phyloP scores from a whole-genome alignment of 83 land plant species.

The Larix sibirica region DNA sequence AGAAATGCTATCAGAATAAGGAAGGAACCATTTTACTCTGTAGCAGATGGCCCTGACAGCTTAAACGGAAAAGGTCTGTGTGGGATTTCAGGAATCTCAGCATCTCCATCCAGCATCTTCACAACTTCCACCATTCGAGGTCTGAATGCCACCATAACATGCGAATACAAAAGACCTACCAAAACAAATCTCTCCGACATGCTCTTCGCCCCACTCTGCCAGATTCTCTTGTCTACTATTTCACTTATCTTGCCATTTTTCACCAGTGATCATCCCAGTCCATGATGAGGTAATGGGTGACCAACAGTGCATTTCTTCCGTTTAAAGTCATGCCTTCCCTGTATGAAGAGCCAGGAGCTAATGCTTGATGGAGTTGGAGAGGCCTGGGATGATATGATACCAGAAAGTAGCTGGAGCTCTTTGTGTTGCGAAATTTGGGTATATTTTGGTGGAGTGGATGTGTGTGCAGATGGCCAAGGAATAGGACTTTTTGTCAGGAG shows the following conservation, averaged over 20 bases:
- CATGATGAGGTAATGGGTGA: neutral
- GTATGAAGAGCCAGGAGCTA: too few species aligned
- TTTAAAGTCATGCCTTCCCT: too few species aligned
- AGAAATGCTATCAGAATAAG: too few species aligned
- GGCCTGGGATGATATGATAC: too few species aligned
- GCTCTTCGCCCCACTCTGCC: neutral
- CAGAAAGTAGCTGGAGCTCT: too few species aligned
- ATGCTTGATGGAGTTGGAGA: too few species aligned
- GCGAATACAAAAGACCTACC: neutral
- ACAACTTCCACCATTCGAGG: neutral
- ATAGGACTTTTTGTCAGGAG: constrained; percentile 35
- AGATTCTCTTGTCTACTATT: neutral
- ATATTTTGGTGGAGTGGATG: too few species aligned
- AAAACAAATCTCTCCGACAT: constrained; percentile 6
- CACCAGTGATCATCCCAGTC: constrained; percentile 3
- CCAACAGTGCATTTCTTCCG: too few species aligned
- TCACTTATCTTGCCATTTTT: neutral
- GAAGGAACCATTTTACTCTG: too few species aligned
- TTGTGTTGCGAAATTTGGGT: too few species aligned
- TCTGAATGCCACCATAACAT: constrained; percentile 13
- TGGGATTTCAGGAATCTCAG: neutral
- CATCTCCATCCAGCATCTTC: constrained; percentile 1
- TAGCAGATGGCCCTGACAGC: too few species aligned
- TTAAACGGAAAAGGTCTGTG: neutral
- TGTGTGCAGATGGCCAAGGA: constrained; percentile 21